These are phyloP conservation scores for Phytophthora europaea DNA, from an alignment of 352 stramenopile species.

Conservation along the genomic window DNA sequence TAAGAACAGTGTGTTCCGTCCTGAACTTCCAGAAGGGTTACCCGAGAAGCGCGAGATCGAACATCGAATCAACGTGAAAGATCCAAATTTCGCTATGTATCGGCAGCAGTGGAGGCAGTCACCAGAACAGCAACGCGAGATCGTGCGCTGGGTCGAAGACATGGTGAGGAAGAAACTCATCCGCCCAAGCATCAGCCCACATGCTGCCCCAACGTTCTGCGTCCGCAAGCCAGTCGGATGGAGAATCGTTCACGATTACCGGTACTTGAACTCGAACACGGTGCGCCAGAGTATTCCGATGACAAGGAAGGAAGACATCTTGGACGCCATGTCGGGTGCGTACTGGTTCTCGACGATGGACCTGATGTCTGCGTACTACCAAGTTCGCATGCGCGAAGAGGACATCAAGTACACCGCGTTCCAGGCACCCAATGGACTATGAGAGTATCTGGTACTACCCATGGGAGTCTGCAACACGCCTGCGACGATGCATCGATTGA, in stretches of 20 bases:
- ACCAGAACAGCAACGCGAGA: conserved; percentile 19
- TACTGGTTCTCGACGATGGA: background rate
- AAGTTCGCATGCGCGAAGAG: conserved; percentile 34
- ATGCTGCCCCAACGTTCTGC: background rate
- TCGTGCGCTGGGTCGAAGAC: background rate
- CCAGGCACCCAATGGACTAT: conserved; percentile 8
- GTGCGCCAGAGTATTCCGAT: background rate
- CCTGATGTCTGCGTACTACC: conserved; percentile 23
- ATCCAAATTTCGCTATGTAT: background rate
- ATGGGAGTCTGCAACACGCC: background rate
- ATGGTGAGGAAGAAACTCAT: background rate
- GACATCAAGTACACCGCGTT: conserved; percentile 35
- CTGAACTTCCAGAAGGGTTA: conserved; percentile 11
- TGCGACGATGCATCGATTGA: conserved; percentile 12
- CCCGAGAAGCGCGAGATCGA: conserved; percentile 9
- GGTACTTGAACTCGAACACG: background rate
- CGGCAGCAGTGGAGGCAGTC: conserved; percentile 20
- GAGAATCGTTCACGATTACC: background rate
- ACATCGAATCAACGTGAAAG: background rate
- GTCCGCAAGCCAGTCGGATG: background rate
- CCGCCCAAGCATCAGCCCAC: background rate
- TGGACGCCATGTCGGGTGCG: no score
- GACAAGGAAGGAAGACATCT: no score
- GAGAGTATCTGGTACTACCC: conserved; percentile 3
- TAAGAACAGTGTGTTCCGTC: conserved; percentile 10